Evolutionary conservation across 768 basidiomycete genomes (phyloP).

Genomic region (Pleurotus tuber-regium): DNA sequence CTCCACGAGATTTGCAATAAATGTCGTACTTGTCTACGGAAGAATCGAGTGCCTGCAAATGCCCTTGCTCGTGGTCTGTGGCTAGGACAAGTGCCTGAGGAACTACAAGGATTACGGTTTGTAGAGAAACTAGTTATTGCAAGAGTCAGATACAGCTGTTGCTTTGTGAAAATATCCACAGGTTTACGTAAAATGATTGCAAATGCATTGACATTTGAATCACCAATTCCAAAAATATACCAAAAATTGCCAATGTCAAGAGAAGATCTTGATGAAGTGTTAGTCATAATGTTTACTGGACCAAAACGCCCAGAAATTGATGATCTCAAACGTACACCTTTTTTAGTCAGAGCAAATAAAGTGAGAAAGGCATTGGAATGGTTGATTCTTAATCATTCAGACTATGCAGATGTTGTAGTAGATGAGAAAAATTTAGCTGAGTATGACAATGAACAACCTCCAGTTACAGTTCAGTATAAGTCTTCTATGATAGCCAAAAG

Average conservation of each 20-base stretch:
- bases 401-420: not conserved
- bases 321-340: not conserved
- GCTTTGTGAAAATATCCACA: not conserved
- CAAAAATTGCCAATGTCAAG: not conserved
- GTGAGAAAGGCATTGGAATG: not conserved
- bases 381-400: not conserved
- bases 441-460: not conserved
- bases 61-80: not conserved
- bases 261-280: not conserved
- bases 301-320: not conserved
- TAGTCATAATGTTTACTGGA: not conserved
- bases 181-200: not conserved
- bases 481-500: not conserved
- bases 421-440: not conserved
- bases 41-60: not conserved
- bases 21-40: slow-evolving; percentile 2
- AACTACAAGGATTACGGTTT: not conserved
- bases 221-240: not conserved
- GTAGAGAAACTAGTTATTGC: not conserved
- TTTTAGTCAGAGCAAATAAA: not conserved
- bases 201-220: not conserved
- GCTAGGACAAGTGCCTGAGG: not conserved
- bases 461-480: not conserved
- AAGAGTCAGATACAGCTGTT: not conserved
- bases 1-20: slow-evolving; percentile 12